Conservation (phyloP, 1,284 basidiomycete species). For the Rugosomyces carneus region DNA sequence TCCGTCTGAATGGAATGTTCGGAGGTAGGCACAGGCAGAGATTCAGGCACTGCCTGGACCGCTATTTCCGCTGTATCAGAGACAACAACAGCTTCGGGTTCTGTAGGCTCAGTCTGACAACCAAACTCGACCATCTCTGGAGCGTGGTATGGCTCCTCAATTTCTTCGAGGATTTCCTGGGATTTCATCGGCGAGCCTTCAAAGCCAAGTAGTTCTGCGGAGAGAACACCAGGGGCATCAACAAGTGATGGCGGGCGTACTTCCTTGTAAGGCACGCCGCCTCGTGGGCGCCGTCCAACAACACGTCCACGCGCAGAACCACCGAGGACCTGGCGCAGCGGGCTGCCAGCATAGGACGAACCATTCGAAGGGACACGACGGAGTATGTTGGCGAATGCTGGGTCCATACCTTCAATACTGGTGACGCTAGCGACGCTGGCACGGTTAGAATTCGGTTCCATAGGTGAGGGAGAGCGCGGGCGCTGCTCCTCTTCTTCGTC, state of each 20-base stretch:
- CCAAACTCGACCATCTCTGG: conserved; percentile 51
- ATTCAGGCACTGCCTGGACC: conserved; percentile 22
- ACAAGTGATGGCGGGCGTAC: conserved; percentile 63
- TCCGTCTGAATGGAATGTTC: conserved; percentile 50
- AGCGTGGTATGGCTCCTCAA: conserved; percentile 28
- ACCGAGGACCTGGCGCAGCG: conserved; percentile 49
- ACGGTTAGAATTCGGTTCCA: conserved; percentile 40
- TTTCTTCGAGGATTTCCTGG: conserved; percentile 34
- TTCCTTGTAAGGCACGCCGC: conserved; percentile 60
- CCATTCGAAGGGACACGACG: conserved; percentile 52
- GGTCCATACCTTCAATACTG: conserved; percentile 82
- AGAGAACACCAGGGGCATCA: conserved; percentile 61
- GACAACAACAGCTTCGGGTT: conserved; percentile 6
- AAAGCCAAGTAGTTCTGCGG: conserved; percentile 52
- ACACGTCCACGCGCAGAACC: conserved; percentile 44
- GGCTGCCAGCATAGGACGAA: conserved; percentile 46
- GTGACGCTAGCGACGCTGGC: conserved; percentile 64
- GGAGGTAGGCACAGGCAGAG: conserved; percentile 23
- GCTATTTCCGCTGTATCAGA: conserved; percentile 25
- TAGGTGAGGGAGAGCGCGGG: conserved; percentile 37
- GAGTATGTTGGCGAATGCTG: conserved; percentile 71
- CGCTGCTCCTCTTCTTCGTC: conserved; percentile 29
- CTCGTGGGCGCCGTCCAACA: conserved; percentile 44
- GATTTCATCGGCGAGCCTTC: conserved; percentile 40
- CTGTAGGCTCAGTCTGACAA: conserved; percentile 50